Evolutionary conservation across 78 protist species (phyloP).

Genomic region (Speleostelium caveatum): DNA sequence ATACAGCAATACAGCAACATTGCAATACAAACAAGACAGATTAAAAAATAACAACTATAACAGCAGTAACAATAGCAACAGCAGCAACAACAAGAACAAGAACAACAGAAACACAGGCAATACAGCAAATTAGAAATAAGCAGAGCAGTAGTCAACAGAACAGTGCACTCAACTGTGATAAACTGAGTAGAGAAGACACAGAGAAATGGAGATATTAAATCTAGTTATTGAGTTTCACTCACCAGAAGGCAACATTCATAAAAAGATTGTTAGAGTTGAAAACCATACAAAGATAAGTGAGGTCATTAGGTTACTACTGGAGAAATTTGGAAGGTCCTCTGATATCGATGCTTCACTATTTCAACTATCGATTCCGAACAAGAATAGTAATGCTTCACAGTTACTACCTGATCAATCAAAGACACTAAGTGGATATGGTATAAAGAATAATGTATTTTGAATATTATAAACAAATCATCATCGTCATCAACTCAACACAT

Average conservation of each 20-base stretch:
- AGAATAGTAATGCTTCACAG: not conserved
- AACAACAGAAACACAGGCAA: not conserved
- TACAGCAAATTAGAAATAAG: not conserved
- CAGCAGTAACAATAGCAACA: not conserved
- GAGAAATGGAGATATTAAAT: constrained; percentile 38
- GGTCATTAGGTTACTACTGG: constrained; percentile 28
- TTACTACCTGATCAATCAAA: constrained; percentile 29
- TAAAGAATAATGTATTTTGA: constrained; percentile 63
- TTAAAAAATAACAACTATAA: not conserved
- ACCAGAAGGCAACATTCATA: constrained; percentile 32
- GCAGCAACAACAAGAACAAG: not conserved
- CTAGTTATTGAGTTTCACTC: constrained; percentile 47
- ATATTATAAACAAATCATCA: constrained; percentile 6
- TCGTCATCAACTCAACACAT: too few species aligned
- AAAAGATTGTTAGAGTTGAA: constrained; percentile 61
- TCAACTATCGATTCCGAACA: constrained; percentile 28
- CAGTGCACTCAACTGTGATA: not conserved
- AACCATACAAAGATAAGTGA: constrained; percentile 45
- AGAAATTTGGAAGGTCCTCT: constrained; percentile 63
- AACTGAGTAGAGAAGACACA: not conserved
- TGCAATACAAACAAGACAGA: not conserved
- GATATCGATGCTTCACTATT: constrained; percentile 24
- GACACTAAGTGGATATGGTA: constrained; percentile 34
- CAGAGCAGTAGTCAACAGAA: not conserved
- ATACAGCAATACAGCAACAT: not conserved